Base-by-base conservation (phyloP, 495 filamentous ascomycete species). In the Daldinia childiae region DNA sequence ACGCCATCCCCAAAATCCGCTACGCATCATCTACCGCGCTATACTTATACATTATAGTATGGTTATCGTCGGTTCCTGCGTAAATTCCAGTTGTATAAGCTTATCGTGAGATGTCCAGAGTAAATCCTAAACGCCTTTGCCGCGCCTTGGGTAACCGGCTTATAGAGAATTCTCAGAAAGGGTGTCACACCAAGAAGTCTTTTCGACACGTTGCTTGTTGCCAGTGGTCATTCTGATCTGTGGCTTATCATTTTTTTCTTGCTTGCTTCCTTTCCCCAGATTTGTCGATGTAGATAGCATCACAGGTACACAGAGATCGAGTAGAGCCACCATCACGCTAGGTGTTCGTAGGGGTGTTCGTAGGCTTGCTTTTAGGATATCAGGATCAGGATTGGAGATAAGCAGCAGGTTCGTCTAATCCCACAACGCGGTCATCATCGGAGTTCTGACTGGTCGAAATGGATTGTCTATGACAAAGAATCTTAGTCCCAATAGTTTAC, bases 1-100 rank as follows among this genome's bases (percentile, higher is more conserved):
- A 69, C 70, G 65, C 70, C 65, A 68, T 38, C 43, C 11, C 45
- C 56, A 39, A 15, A 15, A 58, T 15, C 30, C 55, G 26, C 14
- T 62, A 27, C 61, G 32, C 50, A 58, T 68, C 45, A 60, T 54
- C 36, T 61, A 63, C 56, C 64, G n/a, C 17, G 48, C n/a, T 6
- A 51, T 12, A 51, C 11, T 43, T 12, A 39, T 41, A 54, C 34
- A 61, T 50, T 17, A 48, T 21, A 9, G 24, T 48, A 11, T 64
- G 61, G 61, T 58, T 43, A 58, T 62, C 65, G 38, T 50, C 57
- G 39, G 52, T 36, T 57, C 41, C 43, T 58, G 6, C 34, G 34
- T 36, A 38, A 8, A 27, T n/a, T 29, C 32, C 11, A 43, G 0
- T 17, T 38, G 34, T 26, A 27, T 6, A 39, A 21, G 11, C 17